Evolutionary conservation across 2,329 filamentous ascomycete genomes (phyloP), one percentile per base, ranked within the genome.

Genomic region (Aureobasidium pullulans): DNA sequence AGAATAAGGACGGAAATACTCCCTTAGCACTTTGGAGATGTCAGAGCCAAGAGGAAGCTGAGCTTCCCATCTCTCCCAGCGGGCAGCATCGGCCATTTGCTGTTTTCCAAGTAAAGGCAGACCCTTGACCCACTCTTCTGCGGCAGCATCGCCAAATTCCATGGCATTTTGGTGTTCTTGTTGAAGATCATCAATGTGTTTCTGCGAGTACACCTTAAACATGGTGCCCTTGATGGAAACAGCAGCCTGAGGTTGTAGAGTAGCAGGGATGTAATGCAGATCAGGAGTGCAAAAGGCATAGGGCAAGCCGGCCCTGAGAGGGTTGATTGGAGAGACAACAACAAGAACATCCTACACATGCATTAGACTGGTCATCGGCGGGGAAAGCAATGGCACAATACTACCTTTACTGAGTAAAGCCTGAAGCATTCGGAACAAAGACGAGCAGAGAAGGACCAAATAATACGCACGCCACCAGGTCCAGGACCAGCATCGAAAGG

Each of bases 61-160:
- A 15, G 78, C 72, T 63, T 86, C 84, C 84, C 87, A 93, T 66
- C 84, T 86, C 69, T 91, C 89, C 86, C 88, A 93, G 52, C 87
- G 82, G 31, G 82, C 79, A 32, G 83, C 79, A 68, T 88, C 84
- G 10, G 76, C 78, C 65, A 84, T 80, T 50, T 78, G 74, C 61
- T 83, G 78, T 65, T 82, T 82, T 9, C 88, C 87, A 60, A 83
- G 79, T 31, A 75, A 76, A 44, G 84, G 81, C 3, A 94, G 79
- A 9, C 89, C 89, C 72, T 92, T 92, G 32, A 85, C 77, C 89
- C 89, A 94, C 70, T 92, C 89, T 65, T 90, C 86, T 4, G 82
- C 80, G 10, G 86, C 82, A 43, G 85, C 85, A 46, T 79, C 66
- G n/a, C 89, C 87, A 64, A 89, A 79, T n/a, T 76, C 73, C 65